Evolutionary conservation across 306 rosid species (phyloP), one percentile per base, ranked within the genome.

Genomic region (Lagenaria siceraria): DNA sequence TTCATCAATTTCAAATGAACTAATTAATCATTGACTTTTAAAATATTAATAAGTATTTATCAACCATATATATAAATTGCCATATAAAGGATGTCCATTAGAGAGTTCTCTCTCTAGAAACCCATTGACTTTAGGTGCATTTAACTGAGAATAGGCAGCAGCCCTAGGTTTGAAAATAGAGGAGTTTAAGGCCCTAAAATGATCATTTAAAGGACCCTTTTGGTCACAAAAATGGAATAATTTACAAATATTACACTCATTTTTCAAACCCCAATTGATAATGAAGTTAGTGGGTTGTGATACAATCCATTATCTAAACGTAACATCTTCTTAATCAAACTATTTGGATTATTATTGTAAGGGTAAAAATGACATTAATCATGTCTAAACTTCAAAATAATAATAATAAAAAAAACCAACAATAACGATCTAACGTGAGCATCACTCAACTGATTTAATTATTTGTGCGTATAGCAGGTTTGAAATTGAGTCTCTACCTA

Each of bases 191-290:
- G 21, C 75, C 36, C 22, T 22, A 43, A 70, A 42, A 70, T 70
- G 53, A 40, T 70, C 55, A 70, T 66, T n/a, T 69, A 70, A 46
- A 46, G 22, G 58, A 46, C 56, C 15, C 27, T 24, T 24, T 24
- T 70, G 36, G 38, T 25, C 58, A 24, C 19, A 68, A 40, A 66
- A 68, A 38, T 68, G 19, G 53, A 68, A 40, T 70, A 70, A 70
- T 70, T 43, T 70, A 70, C 76, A 70, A 70, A 70, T n/a, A 9
- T 69, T 43, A 42, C 12, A 21, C 55, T 21, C 19, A 42, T 3
- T 69, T 69, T 69, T 25, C 38, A 69, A 69, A 69, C 75, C 75
- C 54, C 36, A 69, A 10, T 69, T 43, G 75, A 69, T 42, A 69
- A 22, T 69, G 27, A 69, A 69, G 58, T 13, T 70, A 46, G 58